Percentiles rank a stretch among this genome's conserved stretches.
phyloP scores from a whole-genome alignment of 371 early-diverging fungal genomes.

The Parasitella parasitica region DNA sequence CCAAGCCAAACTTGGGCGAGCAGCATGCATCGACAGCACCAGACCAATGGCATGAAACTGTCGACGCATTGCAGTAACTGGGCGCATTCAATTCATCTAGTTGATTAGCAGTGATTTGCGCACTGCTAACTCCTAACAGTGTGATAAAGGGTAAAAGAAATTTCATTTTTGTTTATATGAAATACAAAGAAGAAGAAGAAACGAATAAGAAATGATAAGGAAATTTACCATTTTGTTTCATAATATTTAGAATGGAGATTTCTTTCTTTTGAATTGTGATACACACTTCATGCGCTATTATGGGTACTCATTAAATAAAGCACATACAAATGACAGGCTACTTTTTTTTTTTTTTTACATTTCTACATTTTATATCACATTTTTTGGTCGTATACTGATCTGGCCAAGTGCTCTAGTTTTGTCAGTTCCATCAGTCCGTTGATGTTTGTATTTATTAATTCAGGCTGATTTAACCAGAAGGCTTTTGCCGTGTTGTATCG shows the following conservation, averaged over 20 bases:
- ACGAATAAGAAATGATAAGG: too few relatives aligned
- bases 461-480: constrained; percentile 59
- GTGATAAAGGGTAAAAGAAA: background rate
- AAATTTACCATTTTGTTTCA: background rate
- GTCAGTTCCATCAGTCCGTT: too few relatives aligned
- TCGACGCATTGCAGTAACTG: background rate
- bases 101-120: constrained; percentile 1
- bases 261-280: background rate
- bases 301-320: too few relatives aligned
- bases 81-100: background rate
- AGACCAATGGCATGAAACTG: constrained; percentile 45
- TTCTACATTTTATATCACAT: too few relatives aligned
- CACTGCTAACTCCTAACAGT: background rate
- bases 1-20: constrained; percentile 65
- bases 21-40: constrained; percentile 60
- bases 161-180: background rate
- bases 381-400: too few relatives aligned
- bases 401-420: too few relatives aligned
- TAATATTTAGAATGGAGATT: background rate
- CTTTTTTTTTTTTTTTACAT: too few relatives aligned
- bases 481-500: constrained; percentile 93
- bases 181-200: constrained; percentile 2
- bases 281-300: background rate
- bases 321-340: too few relatives aligned
- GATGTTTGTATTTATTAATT: background rate